Base-by-base conservation (phyloP, 768 basidiomycete genomes). In the Agaricus sinodeliciosus region DNA sequence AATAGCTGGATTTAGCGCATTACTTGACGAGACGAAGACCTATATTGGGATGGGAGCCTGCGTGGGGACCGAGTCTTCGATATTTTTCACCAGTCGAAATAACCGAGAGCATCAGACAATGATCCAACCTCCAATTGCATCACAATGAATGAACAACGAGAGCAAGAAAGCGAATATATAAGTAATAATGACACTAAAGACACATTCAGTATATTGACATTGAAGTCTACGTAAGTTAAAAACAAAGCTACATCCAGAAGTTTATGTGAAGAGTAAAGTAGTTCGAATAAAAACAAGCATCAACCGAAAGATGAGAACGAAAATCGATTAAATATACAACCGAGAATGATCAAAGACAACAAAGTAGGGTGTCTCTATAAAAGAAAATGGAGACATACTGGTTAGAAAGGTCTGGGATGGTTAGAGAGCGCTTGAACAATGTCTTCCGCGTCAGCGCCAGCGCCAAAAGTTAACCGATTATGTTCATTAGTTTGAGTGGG, bases 401-500 rank as follows among this genome's bases (percentile, higher is more conserved):
- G 25, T 19, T 52, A 52, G 22, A 27, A 27, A 28, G 15, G 36
- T 11, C 12, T 22, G 18, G 35, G 44, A 13, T 53, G 37, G 28
- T 40, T 40, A 28, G 51, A 53, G 40, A 53, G 44, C 8, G 28
- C 45, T 22, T 43, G 27, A 25, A 54, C 45, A 6, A 54, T 54
- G 18, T 48, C 45, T 27, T 48, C 52, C 12, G 19, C 52, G 22
- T 54, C 39, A 26, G 52, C 52, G 41, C 52, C 52, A 34, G 39
- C 46, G 47, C 52, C 52, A 22, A 54, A 54, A 42, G 52, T 54
- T 43, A 54, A 27, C 31, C 52, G 52, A 48, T 54, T 48, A 35
- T 34, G 26, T 9, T 48, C 41, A 9, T 22, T 34, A 36, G 22
- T 43, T 15, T 13, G 52, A 42, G 51, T 28, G 6, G 15, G 1